Conservation (phyloP, 495 filamentous ascomycete species). For the Hypoxylon trugodes region DNA sequence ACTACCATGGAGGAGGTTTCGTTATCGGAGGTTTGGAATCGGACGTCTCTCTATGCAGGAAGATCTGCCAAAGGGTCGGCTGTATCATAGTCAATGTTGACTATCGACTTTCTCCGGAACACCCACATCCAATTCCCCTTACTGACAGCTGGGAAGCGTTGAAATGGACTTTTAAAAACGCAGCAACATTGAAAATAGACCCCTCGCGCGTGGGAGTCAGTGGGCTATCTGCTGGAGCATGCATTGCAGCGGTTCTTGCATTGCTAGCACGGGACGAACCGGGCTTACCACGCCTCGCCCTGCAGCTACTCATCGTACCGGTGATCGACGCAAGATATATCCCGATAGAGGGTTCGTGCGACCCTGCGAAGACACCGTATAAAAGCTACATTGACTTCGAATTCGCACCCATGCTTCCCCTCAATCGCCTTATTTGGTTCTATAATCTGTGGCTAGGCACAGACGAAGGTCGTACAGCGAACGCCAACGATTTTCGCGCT, state of each 20-base stretch:
- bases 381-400: slow-evolving; percentile 48
- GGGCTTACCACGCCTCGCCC: slow-evolving; percentile 49
- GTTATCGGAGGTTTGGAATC: slow-evolving; percentile 68
- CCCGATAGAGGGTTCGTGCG: slow-evolving; percentile 46
- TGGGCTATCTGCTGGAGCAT: slow-evolving; percentile 50
- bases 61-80: slow-evolving; percentile 57
- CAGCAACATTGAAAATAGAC: slow-evolving; percentile 50
- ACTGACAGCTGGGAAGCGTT: slow-evolving; percentile 54
- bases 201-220: slow-evolving; percentile 43
- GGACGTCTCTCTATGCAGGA: slow-evolving; percentile 65
- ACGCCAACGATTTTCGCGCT: slow-evolving; percentile 43
- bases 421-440: slow-evolving; percentile 50
- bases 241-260: slow-evolving; percentile 52
- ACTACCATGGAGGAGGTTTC: slow-evolving; percentile 74
- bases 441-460: slow-evolving; percentile 51
- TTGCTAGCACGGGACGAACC: slow-evolving; percentile 53
- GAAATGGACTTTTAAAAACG: slow-evolving; percentile 52
- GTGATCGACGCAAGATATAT: slow-evolving; percentile 56
- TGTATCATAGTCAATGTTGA: slow-evolving; percentile 59
- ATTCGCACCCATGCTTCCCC: slow-evolving; percentile 49
- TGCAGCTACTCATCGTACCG: slow-evolving; percentile 61
- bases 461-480: slow-evolving; percentile 38
- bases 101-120: slow-evolving; percentile 52
- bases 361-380: slow-evolving; percentile 44
- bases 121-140: slow-evolving; percentile 44